These are phyloP conservation scores for Cyamopsis tetragonoloba DNA, from an alignment of 306 rosid species.

Conservation along the genomic window DNA sequence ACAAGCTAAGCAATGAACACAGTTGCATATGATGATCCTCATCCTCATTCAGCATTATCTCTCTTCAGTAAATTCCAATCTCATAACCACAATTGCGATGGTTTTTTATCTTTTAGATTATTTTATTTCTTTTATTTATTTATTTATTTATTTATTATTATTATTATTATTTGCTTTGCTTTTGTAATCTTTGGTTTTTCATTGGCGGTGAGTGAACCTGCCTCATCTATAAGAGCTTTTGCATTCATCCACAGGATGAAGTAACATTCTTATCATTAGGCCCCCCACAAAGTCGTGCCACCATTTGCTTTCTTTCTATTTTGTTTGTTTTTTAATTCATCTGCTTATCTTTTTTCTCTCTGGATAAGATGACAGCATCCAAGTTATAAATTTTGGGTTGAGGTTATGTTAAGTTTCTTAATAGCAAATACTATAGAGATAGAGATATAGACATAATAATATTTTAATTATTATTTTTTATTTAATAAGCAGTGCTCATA, in stretches of 20 bases:
- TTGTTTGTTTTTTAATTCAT: background rate
- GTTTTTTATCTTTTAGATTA: too few species aligned
- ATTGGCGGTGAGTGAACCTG: background rate
- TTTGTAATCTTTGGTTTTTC: background rate
- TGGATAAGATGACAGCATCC: slow-evolving; percentile 29
- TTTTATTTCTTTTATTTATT: background rate
- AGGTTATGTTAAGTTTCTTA: too few species aligned
- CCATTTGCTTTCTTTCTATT: background rate
- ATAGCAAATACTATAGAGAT: too few species aligned
- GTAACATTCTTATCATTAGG: slow-evolving; percentile 20
- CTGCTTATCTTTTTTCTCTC: background rate
- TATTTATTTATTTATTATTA: too few species aligned
- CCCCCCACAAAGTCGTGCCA: slow-evolving; percentile 17
- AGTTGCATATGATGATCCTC: background rate
- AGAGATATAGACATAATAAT: too few species aligned
- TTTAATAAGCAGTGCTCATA: too few species aligned
- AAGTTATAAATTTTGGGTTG: background rate
- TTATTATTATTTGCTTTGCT: too few species aligned
- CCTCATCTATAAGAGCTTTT: background rate
- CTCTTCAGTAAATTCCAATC: slow-evolving; percentile 2
- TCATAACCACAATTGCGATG: background rate
- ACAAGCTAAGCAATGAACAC: background rate
- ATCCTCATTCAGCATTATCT: background rate
- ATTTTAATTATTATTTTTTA: too few species aligned
- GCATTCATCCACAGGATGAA: slow-evolving; percentile 18